Conservation (phyloP, 176 grass and related monocot genomes). For the Panicum miliaceum region DNA sequence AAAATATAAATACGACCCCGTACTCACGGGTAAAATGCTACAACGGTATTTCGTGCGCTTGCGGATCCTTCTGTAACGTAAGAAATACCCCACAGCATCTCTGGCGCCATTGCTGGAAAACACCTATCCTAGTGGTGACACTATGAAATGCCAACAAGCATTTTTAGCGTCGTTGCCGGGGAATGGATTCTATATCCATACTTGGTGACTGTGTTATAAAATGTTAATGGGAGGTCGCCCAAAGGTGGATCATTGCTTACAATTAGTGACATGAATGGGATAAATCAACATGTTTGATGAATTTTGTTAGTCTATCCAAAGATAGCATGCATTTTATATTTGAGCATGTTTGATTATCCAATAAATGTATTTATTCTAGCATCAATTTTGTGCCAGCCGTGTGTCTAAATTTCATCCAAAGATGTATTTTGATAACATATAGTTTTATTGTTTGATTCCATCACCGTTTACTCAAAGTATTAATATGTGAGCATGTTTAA, state of each 20-base stretch:
- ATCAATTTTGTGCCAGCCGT: neutral
- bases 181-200: too few species aligned
- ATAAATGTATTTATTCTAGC: neutral
- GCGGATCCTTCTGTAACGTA: too few species aligned
- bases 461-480: neutral
- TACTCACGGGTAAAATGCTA: too few species aligned
- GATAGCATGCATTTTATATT: neutral
- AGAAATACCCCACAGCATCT: too few species aligned
- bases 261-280: neutral
- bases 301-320: slow-evolving; percentile 14
- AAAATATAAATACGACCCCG: too few species aligned
- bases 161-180: too few species aligned
- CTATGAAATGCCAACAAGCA: too few species aligned
- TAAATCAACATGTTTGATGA: neutral
- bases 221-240: too few species aligned
- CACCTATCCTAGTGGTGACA: too few species aligned
- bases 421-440: neutral
- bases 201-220: too few species aligned
- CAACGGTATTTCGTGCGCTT: too few species aligned
- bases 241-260: neutral
- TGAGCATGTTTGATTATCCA: neutral
- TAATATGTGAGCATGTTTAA: neutral
- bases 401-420: slow-evolving; percentile 16
- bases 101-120: too few species aligned
- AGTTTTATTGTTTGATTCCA: neutral